Evolutionary conservation across 2,329 filamentous ascomycete genomes (phyloP).

Genomic region (Parastagonospora avenae): DNA sequence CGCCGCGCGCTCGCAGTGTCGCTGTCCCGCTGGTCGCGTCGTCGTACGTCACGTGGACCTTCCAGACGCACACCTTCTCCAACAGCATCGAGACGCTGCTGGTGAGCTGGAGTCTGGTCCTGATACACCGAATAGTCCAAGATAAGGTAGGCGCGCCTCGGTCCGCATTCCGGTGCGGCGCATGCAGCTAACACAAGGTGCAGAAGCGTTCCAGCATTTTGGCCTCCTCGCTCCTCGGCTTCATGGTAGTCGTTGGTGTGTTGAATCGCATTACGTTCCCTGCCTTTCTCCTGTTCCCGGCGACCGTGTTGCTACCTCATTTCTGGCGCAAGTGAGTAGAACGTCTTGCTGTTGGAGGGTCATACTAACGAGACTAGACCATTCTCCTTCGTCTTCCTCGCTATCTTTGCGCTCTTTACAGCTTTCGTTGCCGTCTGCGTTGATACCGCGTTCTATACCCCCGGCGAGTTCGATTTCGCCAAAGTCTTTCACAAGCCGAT

Average conservation of each 20-base stretch:
- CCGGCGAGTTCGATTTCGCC: constrained; percentile 66
- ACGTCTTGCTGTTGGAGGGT: neutral
- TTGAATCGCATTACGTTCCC: constrained; percentile 99
- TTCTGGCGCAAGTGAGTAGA: constrained; percentile 74
- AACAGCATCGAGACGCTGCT: constrained; percentile 95
- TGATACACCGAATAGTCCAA: constrained; percentile 84
- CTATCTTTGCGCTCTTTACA: constrained; percentile 69
- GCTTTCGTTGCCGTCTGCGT: constrained; percentile 74
- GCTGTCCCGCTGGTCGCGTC: constrained; percentile 88
- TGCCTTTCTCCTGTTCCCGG: constrained; percentile 85
- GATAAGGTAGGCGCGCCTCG: constrained; percentile 66
- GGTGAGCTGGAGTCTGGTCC: constrained; percentile 89
- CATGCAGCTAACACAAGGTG: constrained; percentile 39
- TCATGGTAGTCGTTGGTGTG: constrained; percentile 80
- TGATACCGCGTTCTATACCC: constrained; percentile 82
- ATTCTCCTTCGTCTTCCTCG: constrained; percentile 65
- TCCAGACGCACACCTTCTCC: constrained; percentile 97
- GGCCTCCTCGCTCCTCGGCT: constrained; percentile 77
- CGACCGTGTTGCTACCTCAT: constrained; percentile 81
- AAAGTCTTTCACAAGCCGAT: constrained; percentile 63
- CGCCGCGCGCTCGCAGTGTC: constrained; percentile 70
- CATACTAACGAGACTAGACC: constrained; percentile 50
- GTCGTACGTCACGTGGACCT: constrained; percentile 98
- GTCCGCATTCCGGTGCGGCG: constrained; percentile 28
- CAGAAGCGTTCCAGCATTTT: constrained; percentile 77